phyloP scores from a whole-genome alignment of 805 yeast species.

The Vanderwaltozyma tropicalis region DNA sequence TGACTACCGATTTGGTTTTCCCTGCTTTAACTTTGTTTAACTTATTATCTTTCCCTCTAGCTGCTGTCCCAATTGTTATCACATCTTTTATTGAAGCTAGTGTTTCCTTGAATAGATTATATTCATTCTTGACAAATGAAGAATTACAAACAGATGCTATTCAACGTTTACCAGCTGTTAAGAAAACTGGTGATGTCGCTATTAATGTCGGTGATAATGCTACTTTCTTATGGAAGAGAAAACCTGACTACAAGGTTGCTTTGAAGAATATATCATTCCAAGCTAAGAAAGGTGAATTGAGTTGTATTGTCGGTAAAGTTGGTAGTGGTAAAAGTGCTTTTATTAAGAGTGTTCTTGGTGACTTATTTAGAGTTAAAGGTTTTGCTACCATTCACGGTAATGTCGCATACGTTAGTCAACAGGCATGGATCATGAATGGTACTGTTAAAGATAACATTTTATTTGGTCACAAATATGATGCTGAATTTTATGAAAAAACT shows the following conservation, averaged over 20 bases:
- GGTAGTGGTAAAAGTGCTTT: slow-evolving; percentile 87
- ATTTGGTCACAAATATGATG: slow-evolving; percentile 80
- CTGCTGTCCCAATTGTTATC: slow-evolving; percentile 84
- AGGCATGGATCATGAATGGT: slow-evolving; percentile 97
- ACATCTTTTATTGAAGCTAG: slow-evolving; percentile 82
- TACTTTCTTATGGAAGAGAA: slow-evolving; percentile 70
- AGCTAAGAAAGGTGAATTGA: slow-evolving; percentile 66
- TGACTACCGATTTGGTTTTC: slow-evolving; percentile 84
- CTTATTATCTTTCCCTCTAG: slow-evolving; percentile 80
- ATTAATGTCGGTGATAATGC: slow-evolving; percentile 49
- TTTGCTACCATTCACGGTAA: slow-evolving; percentile 61
- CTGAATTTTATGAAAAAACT: slow-evolving; percentile 69
- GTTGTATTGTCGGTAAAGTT: slow-evolving; percentile 81
- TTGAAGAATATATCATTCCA: slow-evolving; percentile 49
- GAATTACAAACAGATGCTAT: slow-evolving; percentile 77
- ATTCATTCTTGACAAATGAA: slow-evolving; percentile 57
- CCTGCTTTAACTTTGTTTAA: slow-evolving; percentile 86
- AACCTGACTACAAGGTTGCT: slow-evolving; percentile 60
- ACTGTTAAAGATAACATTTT: slow-evolving; percentile 82
- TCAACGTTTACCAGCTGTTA: slow-evolving; percentile 34
- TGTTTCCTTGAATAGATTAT: slow-evolving; percentile 68
- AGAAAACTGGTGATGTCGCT: slow-evolving; percentile 54
- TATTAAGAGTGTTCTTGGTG: slow-evolving; percentile 72
- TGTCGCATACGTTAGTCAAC: slow-evolving; percentile 83
- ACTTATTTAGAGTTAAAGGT: slow-evolving; percentile 67